These are phyloP conservation scores for Euptelea pleiosperma DNA, from an alignment of 164 flowering plant species.

Conservation along the genomic window DNA sequence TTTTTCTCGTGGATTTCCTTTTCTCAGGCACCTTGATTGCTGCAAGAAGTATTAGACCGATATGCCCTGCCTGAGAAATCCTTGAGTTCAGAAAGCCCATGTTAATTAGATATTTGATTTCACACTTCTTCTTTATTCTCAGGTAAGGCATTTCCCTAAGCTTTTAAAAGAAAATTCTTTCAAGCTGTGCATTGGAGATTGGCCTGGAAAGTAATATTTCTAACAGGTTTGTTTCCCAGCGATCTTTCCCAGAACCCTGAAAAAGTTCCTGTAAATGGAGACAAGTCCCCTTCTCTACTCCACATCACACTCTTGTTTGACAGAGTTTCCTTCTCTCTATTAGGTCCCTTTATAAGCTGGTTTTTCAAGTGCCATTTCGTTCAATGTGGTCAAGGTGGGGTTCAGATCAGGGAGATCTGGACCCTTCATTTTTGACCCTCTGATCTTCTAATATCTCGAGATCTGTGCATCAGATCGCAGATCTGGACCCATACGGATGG, in stretches of 20 bases:
- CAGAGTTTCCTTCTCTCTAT: background rate
- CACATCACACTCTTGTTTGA: background rate
- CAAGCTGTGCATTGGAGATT: background rate
- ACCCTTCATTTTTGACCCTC: too few species aligned
- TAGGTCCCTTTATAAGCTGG: background rate
- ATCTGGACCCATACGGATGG: too few species aligned
- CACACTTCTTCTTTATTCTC: background rate
- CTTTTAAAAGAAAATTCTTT: too few species aligned
- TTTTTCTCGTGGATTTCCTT: background rate
- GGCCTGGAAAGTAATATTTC: background rate
- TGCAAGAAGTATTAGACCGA: background rate
- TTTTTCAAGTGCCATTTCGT: background rate
- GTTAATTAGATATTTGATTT: background rate
- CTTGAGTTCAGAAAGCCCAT: background rate
- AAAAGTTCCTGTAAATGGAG: background rate
- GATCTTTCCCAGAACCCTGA: background rate
- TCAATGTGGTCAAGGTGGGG: background rate
- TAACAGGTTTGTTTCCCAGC: constrained; percentile 3
- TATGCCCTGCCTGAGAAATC: background rate
- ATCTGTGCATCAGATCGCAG: too few species aligned
- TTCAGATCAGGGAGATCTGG: too few species aligned
- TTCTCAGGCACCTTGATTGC: background rate
- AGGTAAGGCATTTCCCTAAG: constrained; percentile 4
- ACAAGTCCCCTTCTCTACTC: too few species aligned
- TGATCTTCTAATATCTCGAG: too few species aligned